Evolutionary conservation across 164 flowering plant genomes (phyloP).

Genomic region (Vitis vinifera): DNA sequence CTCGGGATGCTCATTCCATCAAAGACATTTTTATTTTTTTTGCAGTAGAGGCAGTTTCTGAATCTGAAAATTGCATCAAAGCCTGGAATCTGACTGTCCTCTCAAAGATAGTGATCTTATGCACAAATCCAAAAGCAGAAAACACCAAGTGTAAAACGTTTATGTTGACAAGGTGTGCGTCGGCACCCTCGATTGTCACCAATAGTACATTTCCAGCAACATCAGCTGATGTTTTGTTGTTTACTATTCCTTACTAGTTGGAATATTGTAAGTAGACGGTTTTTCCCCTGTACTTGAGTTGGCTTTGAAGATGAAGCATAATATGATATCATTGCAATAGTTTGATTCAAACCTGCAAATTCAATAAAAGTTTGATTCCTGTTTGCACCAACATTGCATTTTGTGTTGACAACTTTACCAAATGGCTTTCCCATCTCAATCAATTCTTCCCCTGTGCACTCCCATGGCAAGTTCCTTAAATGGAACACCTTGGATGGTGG

Average conservation of each 20-base stretch:
- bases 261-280: conserved; percentile 94
- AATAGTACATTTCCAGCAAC: conserved; percentile 91
- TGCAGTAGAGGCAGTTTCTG: conserved; percentile 85
- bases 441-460: conserved; percentile 89
- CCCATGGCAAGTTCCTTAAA: conserved; percentile 95
- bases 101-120: conserved; percentile 96
- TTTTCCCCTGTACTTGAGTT: conserved; percentile 96
- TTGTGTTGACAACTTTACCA: conserved; percentile 90
- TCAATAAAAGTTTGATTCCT: conserved; percentile 91
- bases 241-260: conserved; percentile 91
- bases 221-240: conserved; percentile 91
- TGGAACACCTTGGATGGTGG: conserved; percentile 98
- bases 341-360: conserved; percentile 90
- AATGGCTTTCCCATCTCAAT: conserved; percentile 91
- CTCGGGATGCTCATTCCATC: conserved; percentile 97
- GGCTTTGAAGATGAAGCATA: conserved; percentile 97
- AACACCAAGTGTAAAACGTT: conserved; percentile 96
- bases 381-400: conserved; percentile 96
- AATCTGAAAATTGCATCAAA: conserved; percentile 83
- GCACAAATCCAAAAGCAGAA: conserved; percentile 97
- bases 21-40: conserved; percentile 50
- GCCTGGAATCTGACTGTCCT: conserved; percentile 99
- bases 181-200: conserved; percentile 88
- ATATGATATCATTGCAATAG: conserved; percentile 92
- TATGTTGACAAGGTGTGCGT: conserved; percentile 91